Evolutionary conservation across 202 grass and related monocot species (phyloP).

Genomic region (Brachypodium distachyon): DNA sequence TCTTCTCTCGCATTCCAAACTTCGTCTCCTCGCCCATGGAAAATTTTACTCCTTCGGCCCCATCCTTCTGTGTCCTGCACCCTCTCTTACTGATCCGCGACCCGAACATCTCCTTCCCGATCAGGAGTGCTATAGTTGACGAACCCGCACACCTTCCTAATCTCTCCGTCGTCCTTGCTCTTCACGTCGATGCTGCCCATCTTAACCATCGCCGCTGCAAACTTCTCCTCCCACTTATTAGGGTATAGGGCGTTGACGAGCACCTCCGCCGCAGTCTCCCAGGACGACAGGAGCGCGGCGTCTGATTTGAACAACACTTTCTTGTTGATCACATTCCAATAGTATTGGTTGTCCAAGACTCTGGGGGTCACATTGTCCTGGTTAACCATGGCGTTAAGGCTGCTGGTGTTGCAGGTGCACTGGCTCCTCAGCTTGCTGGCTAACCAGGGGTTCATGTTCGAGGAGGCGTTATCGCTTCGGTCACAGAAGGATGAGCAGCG

Average conservation of each 20-base stretch:
- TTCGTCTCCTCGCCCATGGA: too few relatives aligned
- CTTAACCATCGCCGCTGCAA: neutral
- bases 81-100: too few relatives aligned
- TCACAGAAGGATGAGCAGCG: neutral
- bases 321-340: neutral
- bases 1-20: too few relatives aligned
- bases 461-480: neutral
- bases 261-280: neutral
- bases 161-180: neutral
- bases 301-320: neutral
- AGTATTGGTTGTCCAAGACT: neutral
- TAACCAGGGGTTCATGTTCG: neutral
- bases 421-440: neutral
- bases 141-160: neutral
- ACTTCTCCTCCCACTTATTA: neutral
- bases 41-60: too few relatives aligned
- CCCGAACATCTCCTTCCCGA: too few relatives aligned
- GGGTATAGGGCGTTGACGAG: neutral
- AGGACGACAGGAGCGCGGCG: neutral
- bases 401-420: neutral
- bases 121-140: too few relatives aligned
- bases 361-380: neutral
- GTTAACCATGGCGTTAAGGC: neutral
- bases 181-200: neutral
- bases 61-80: too few relatives aligned